Evolutionary conservation across 2,329 filamentous ascomycete species (phyloP).

Genomic region (Ophiocordyceps australis): DNA sequence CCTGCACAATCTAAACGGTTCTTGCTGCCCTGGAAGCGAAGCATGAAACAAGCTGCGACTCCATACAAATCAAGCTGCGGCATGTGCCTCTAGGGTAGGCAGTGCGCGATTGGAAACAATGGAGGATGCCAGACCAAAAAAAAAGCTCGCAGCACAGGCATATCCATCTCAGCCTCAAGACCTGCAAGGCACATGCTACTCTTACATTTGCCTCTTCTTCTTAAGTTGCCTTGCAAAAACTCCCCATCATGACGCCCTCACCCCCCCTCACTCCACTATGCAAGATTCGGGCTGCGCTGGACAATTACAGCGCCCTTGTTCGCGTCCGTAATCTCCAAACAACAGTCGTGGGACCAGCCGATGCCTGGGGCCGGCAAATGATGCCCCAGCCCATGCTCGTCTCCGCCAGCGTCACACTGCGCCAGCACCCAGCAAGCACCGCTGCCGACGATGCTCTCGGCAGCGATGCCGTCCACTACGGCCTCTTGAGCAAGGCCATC

Average conservation of each 20-base stretch:
- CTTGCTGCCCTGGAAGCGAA: no score
- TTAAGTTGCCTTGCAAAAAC: no score
- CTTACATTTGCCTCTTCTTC: no score
- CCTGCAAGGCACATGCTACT: no score
- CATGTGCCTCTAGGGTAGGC: no score
- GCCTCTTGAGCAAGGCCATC: constrained; percentile 48
- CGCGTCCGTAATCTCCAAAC: constrained; percentile 43
- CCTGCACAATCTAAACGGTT: no score
- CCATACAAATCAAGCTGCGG: no score
- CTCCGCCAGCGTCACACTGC: constrained; percentile 39
- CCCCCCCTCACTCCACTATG: constrained; percentile 7
- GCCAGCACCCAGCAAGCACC: constrained; percentile 34
- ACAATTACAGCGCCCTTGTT: constrained; percentile 25
- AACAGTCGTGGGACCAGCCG: constrained; percentile 34
- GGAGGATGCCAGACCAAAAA: no score
- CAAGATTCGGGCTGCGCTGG: constrained; percentile 8
- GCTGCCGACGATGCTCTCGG: constrained; percentile 41
- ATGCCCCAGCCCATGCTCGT: constrained; percentile 44
- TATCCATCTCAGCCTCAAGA: no score
- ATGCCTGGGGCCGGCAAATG: constrained; percentile 47
- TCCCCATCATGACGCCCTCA: constrained; percentile 6
- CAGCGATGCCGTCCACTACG: constrained; percentile 60
- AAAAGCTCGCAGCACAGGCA: no score
- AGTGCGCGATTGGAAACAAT: no score
- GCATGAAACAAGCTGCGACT: no score